A percentile compares a stretch with the other conserved stretches of the same genome.
phyloP scores from a whole-genome alignment of 805 yeast species.

The Dipodascopsis uninucleata region DNA sequence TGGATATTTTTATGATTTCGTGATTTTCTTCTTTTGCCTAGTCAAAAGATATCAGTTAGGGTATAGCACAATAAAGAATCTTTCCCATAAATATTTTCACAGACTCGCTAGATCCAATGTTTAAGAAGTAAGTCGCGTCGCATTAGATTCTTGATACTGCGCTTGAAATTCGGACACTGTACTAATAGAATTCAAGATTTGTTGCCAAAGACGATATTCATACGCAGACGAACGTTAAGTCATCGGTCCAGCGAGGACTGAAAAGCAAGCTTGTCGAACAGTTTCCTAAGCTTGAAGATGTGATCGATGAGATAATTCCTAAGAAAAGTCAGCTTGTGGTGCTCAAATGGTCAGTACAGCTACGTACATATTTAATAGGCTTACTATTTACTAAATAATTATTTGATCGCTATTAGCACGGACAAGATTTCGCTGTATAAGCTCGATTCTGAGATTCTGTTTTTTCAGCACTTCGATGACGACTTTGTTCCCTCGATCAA shows the following conservation, averaged over 20 bases:
- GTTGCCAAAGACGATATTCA: constrained; percentile 76
- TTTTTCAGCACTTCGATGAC: constrained; percentile 77
- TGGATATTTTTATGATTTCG: too few species aligned
- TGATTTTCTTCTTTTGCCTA: too few species aligned
- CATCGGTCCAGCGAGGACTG: constrained; percentile 89
- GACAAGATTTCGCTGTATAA: constrained; percentile 75
- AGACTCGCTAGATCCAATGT: too few species aligned
- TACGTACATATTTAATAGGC: background rate
- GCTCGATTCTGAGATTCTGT: constrained; percentile 66
- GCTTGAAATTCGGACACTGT: background rate
- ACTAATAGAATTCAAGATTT: constrained; percentile 6
- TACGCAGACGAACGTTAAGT: constrained; percentile 85
- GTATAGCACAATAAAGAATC: too few species aligned
- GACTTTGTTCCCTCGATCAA: constrained; percentile 71
- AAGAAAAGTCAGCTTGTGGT: constrained; percentile 78
- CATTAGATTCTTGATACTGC: background rate
- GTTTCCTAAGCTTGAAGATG: constrained; percentile 70
- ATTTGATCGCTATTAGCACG: too few species aligned
- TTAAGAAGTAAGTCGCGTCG: constrained; percentile 15
- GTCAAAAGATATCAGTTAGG: too few species aligned
- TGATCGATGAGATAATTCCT: constrained; percentile 78
- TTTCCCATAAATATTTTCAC: background rate
- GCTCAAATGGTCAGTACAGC: constrained; percentile 54
- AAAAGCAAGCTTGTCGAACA: constrained; percentile 68
- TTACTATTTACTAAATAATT: background rate